phyloP scores from a whole-genome alignment of 768 basidiomycete genomes.

The Pulveroboletus sp. region DNA sequence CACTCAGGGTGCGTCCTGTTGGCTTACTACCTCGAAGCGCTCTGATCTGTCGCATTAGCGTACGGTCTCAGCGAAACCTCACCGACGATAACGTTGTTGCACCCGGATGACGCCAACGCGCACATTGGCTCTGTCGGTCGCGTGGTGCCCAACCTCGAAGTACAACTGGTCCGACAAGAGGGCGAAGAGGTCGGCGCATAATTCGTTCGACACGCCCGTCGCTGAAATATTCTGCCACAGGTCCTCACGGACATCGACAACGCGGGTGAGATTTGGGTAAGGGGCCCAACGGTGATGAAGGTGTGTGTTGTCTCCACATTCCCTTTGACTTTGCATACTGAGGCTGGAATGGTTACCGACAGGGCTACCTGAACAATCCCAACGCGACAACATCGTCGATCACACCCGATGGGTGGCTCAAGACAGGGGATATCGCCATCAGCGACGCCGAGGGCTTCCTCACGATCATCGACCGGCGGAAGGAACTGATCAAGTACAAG shows the following conservation, averaged over 20 bases:
- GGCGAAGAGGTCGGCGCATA: constrained; percentile 39
- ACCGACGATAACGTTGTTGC: constrained; percentile 60
- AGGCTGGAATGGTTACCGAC: no score
- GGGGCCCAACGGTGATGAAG: constrained; percentile 80
- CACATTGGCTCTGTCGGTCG: constrained; percentile 67
- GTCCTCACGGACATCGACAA: constrained; percentile 32
- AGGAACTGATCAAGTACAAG: constrained; percentile 78
- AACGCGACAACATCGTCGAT: constrained; percentile 67
- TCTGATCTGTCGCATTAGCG: constrained; percentile 34
- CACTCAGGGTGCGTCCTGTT: constrained; percentile 44
- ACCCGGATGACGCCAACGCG: constrained; percentile 36
- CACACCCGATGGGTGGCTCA: constrained; percentile 77
- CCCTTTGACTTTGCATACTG: no score
- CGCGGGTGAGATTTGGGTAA: constrained; percentile 78
- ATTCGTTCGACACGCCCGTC: no score
- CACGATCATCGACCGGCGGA: constrained; percentile 68
- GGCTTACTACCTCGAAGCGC: not conserved
- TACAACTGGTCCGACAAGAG: constrained; percentile 63
- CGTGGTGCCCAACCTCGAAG: constrained; percentile 72
- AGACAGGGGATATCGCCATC: constrained; percentile 79
- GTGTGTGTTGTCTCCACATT: constrained; percentile 39
- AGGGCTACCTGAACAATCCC: constrained; percentile 76
- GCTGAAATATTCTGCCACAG: no score
- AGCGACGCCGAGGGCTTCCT: constrained; percentile 69
- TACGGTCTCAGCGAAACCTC: constrained; percentile 85